A percentile compares a stretch with the other conserved stretches of the same genome.
Conservation (phyloP, 208 protist genomes). For the Crithidia mellificae region DNA sequence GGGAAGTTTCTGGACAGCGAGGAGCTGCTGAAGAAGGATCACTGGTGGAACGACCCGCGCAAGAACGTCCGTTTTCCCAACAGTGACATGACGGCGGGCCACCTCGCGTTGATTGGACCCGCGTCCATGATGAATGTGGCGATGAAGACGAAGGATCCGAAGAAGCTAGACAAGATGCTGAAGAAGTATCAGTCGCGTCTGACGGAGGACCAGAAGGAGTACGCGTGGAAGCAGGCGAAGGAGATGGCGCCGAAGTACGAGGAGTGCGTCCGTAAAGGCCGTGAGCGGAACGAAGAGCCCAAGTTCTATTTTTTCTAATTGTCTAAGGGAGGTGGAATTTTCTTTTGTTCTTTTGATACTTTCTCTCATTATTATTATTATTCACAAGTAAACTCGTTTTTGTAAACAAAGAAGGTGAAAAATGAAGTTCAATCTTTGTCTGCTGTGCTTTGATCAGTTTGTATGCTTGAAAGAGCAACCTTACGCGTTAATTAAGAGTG, state of each 20-base stretch:
- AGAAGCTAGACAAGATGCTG: slow-evolving; percentile 84
- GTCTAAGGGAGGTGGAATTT: neutral
- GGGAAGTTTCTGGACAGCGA: slow-evolving; percentile 80
- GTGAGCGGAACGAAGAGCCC: slow-evolving; percentile 82
- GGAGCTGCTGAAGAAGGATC: slow-evolving; percentile 88
- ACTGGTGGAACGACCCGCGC: slow-evolving; percentile 85
- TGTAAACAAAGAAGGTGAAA: no score
- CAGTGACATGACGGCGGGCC: slow-evolving; percentile 78
- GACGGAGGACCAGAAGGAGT: slow-evolving; percentile 86
- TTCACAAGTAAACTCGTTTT: no score
- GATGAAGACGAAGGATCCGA: slow-evolving; percentile 79
- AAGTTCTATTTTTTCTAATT: slow-evolving; percentile 85
- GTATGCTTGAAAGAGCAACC: no score
- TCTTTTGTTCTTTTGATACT: neutral
- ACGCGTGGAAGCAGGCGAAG: slow-evolving; percentile 87
- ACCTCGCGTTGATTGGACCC: slow-evolving; percentile 81
- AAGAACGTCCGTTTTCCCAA: slow-evolving; percentile 84
- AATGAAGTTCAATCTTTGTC: no score
- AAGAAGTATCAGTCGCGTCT: slow-evolving; percentile 81
- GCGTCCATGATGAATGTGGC: slow-evolving; percentile 91
- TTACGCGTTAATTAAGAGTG: no score
- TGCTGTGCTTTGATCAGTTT: no score
- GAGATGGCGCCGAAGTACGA: slow-evolving; percentile 89
- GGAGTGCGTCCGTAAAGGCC: slow-evolving; percentile 71
- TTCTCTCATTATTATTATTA: neutral